phyloP scores from a whole-genome alignment of 192 early-diverging fungal species.

The Backusella morwellensis region DNA sequence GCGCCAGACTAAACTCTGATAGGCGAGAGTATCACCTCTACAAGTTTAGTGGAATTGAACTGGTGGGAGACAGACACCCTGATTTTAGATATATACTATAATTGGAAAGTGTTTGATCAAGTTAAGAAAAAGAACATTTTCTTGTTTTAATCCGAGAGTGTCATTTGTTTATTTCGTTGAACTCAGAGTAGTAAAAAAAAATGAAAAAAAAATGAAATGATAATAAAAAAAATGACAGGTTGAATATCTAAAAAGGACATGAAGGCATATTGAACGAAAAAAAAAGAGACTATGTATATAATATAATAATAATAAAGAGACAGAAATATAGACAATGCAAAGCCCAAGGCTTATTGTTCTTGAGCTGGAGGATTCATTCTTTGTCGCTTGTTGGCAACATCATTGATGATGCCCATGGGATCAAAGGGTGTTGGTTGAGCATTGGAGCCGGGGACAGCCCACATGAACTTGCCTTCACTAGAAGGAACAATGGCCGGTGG shows the following conservation, averaged over 20 bases:
- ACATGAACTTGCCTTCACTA: slow-evolving; percentile 9
- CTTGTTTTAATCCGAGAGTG: background rate
- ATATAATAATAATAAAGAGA: background rate
- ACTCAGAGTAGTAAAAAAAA: background rate
- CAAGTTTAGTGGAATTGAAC: slow-evolving; percentile 18
- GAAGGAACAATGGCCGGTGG: slow-evolving; percentile 1
- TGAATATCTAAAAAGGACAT: background rate
- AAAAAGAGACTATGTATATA: background rate
- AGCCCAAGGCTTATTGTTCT: background rate
- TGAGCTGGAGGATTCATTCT: slow-evolving; percentile 12
- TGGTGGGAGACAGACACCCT: slow-evolving; percentile 28
- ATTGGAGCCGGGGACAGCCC: slow-evolving; percentile 2
- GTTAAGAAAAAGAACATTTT: background rate
- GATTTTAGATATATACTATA: slow-evolving; percentile 29
- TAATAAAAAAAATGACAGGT: background rate
- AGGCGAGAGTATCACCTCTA: slow-evolving; percentile 17
- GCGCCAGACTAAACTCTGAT: slow-evolving; percentile 7
- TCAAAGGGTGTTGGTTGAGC: background rate
- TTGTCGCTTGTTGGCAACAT: background rate
- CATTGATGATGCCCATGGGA: background rate
- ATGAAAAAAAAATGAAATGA: background rate
- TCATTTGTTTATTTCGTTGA: background rate
- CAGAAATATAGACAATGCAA: background rate
- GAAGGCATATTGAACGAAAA: background rate
- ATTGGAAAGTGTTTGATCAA: background rate